Conservation (phyloP, 257 asterid species). For the Apocynum venetum region DNA sequence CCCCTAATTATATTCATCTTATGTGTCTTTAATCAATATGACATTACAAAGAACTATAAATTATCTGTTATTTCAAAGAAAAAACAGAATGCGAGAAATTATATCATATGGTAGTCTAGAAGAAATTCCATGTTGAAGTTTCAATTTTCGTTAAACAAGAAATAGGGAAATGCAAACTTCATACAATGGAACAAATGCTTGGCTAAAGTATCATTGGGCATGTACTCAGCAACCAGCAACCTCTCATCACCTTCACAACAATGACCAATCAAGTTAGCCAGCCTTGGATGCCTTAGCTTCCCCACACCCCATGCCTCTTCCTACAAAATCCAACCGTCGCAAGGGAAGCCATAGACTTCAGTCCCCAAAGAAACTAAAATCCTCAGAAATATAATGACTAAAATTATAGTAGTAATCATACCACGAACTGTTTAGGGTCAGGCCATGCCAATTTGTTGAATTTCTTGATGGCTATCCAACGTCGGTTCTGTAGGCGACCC, state of each 20-base stretch:
- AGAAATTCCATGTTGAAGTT: neutral
- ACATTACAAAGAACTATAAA: neutral
- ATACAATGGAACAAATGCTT: slow-evolving; percentile 71
- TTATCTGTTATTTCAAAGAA: neutral
- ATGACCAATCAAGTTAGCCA: slow-evolving; percentile 65
- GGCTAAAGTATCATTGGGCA: slow-evolving; percentile 70
- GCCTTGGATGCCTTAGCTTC: slow-evolving; percentile 50
- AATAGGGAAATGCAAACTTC: slow-evolving; percentile 4
- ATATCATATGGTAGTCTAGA: neutral
- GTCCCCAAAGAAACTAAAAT: slow-evolving; percentile 1
- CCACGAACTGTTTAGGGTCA: slow-evolving; percentile 74
- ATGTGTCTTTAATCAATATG: neutral
- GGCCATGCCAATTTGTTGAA: slow-evolving; percentile 70
- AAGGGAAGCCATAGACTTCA: neutral
- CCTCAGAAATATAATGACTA: neutral
- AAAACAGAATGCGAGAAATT: neutral
- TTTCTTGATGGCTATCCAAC: slow-evolving; percentile 65
- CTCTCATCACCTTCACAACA: slow-evolving; percentile 82
- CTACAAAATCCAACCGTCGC: slow-evolving; percentile 19
- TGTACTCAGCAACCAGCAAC: slow-evolving; percentile 62
- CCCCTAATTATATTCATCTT: neutral
- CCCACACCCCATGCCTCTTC: slow-evolving; percentile 66
- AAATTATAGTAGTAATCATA: slow-evolving; percentile 10
- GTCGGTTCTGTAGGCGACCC: slow-evolving; percentile 57
- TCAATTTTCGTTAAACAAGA: neutral